Conservation (phyloP, 2,329 filamentous ascomycete genomes). For the Aspergillus hiratsukae region DNA sequence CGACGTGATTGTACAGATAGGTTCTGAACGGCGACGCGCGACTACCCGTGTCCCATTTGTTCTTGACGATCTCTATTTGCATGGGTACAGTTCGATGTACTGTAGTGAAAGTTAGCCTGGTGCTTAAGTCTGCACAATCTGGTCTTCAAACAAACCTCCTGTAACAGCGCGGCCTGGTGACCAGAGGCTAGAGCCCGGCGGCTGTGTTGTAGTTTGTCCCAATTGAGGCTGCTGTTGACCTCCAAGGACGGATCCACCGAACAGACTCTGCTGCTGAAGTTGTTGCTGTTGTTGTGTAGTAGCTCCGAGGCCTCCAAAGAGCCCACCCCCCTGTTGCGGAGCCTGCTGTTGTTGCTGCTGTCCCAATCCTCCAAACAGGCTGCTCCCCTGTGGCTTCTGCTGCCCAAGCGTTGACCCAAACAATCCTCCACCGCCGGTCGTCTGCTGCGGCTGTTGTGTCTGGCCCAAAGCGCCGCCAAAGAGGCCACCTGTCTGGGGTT, state of each 20-base stretch:
- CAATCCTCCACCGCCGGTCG: constrained; percentile 14
- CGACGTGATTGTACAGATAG: constrained; percentile 62
- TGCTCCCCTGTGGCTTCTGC: constrained; percentile 20
- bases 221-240: constrained; percentile 36
- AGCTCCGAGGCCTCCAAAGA: constrained; percentile 38
- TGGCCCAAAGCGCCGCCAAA: constrained; percentile 22
- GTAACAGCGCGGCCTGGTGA: constrained; percentile 41
- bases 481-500: constrained; percentile 20
- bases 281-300: constrained; percentile 41
- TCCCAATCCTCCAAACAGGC: constrained; percentile 19
- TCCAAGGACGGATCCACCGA: constrained; percentile 26
- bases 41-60: constrained; percentile 57
- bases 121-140: constrained; percentile 4
- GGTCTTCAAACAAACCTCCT: constrained; percentile 24
- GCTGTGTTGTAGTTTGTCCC: constrained; percentile 37
- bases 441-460: constrained; percentile 18
- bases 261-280: constrained; percentile 25
- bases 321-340: constrained; percentile 33
- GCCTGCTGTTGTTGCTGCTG: constrained; percentile 13
- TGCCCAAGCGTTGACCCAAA: constrained; percentile 23
- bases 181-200: constrained; percentile 40
- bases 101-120: constrained; percentile 19
- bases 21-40: constrained; percentile 53
- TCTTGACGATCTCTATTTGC: constrained; percentile 56
- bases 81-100: constrained; percentile 58